Evolutionary conservation across 139 green algal genomes (phyloP), one percentile per base, ranked within the genome.

Genomic region (Gonium pectorale): DNA sequence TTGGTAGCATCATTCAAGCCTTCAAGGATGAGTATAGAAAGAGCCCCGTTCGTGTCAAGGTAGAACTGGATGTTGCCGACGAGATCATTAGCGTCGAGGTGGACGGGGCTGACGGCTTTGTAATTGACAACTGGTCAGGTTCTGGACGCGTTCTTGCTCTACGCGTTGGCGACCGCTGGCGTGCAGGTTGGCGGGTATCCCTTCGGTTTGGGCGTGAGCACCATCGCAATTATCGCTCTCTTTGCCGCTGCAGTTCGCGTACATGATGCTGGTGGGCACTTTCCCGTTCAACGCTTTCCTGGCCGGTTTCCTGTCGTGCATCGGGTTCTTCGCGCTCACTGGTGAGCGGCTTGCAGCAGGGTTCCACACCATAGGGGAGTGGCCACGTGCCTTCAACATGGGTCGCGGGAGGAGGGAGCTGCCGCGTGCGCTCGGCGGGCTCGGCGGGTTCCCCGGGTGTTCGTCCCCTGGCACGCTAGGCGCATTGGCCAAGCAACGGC

Each of bases 221-320:
- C 21, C 11, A 51, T 49, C 8, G 9, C 17, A 64, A 8, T 63
- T 3, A 3, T 9, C 70, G 43, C 62, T 63, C 44, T 74, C 6
- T 54, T 35, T 41, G 21, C 13, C 13, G 17, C 31, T 52, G 77
- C 93, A 98, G 93, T 94, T 96, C 75, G 59, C 86, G 0, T 97
- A 98, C 63, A 90, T 96, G 90, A 44, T 94, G 37, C 67, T 95
- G 29, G 93, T 96, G 15, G 94, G 94, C n/a, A 92, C 89, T 19
- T 98, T 98, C 73, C 95, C 95, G 8, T 98, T 97, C 92, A 98
- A 98, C 86, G 90, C 94, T 37, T 97, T 97, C 87, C 81, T 98
- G 33, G 90, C 94, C 2, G 93, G 94, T n/a, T 89, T 97, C 49
- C 85, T 97, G 4, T 95, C 88, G 46, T 94, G 89, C 49, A 13